phyloP scores from a whole-genome alignment of 2,329 filamentous ascomycete genomes.

The Cladosporium cucumerinum region DNA sequence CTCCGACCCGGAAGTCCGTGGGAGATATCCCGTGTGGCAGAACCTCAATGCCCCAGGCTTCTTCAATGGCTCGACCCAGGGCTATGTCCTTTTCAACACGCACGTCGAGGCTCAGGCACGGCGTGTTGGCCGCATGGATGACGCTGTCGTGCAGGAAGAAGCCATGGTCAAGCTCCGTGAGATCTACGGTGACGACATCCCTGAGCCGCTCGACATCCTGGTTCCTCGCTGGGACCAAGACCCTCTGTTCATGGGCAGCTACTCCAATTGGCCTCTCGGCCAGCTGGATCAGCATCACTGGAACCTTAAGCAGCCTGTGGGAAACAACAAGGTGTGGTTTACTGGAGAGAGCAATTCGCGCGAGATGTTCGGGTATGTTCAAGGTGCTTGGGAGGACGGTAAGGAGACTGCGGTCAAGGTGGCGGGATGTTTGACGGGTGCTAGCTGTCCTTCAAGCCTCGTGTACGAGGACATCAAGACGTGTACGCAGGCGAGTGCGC shows the following conservation, averaged over 20 bases:
- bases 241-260: constrained; percentile 57
- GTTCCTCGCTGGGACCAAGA: constrained; percentile 58
- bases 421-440: constrained; percentile 7
- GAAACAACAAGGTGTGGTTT: constrained; percentile 21
- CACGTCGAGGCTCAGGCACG: constrained; percentile 57
- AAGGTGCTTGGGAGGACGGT: constrained; percentile 12
- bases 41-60: constrained; percentile 59
- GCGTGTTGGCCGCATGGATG: constrained; percentile 56
- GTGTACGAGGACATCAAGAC: constrained; percentile 13
- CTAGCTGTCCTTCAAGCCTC: constrained; percentile 3
- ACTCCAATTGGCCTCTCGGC: constrained; percentile 65
- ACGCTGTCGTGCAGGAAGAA: constrained; percentile 57
- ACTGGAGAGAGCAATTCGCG: constrained; percentile 5
- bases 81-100: constrained; percentile 63
- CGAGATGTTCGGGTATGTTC: constrained; percentile 12
- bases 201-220: constrained; percentile 58
- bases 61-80: constrained; percentile 48
- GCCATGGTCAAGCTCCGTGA: constrained; percentile 55
- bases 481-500: background rate
- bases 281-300: constrained; percentile 61
- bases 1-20: constrained; percentile 46
- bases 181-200: constrained; percentile 61
- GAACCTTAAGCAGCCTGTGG: constrained; percentile 63
- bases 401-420: constrained; percentile 6
- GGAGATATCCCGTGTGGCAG: constrained; percentile 62